Evolutionary conservation across 306 rosid genomes (phyloP), one percentile per base, ranked within the genome.

Genomic region (Malus asiatica): DNA sequence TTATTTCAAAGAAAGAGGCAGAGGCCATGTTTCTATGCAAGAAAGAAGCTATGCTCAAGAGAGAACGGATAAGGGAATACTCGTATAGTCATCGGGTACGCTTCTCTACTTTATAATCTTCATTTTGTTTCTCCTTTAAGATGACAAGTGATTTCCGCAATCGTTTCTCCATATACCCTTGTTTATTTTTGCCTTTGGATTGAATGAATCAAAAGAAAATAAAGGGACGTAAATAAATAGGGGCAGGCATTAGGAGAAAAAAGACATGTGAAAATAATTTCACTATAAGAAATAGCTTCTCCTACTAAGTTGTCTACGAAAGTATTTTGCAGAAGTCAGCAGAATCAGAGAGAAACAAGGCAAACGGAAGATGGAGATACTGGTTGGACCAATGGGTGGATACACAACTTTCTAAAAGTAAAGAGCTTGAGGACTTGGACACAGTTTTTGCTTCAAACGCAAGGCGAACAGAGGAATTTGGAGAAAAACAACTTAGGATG

Each of bases 351-450:
- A 82, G 97, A 80, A 88, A 85, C 55, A 83, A 84, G 67, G 92
- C 79, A 9, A 89, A 72, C 63, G 97, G 97, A 84, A 86, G 98
- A 90, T 95, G 96, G 97, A 92, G 96, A 52, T 89, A 90, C 78
- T 95, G 98, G 97, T 83, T 95, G 45, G 97, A 90, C 78, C 96
- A 90, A 63, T 95, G 98, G 98, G 96, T 95, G n/a, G 97, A 95
- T 58, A 92, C 97, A 69, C 98, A 95, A 63, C 91, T 95, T 78
- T 75, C 90, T 2, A 95, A 86, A 76, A 92, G 98, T 77, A 95
- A 86, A 85, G 97, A 95, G 77, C 92, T 90, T 60, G 96, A 95
- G 84, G 97, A 95, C 83, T 79, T 95, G 72, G 96, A 91, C 86
- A 75, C 89, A 19, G 40, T 78, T 80, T 80, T 86, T 72, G 82